Percentiles rank a stretch among this genome's conserved stretches.
Conservation (phyloP, 2,329 filamentous ascomycete species). For the Phyllosticta citribraziliensis region DNA sequence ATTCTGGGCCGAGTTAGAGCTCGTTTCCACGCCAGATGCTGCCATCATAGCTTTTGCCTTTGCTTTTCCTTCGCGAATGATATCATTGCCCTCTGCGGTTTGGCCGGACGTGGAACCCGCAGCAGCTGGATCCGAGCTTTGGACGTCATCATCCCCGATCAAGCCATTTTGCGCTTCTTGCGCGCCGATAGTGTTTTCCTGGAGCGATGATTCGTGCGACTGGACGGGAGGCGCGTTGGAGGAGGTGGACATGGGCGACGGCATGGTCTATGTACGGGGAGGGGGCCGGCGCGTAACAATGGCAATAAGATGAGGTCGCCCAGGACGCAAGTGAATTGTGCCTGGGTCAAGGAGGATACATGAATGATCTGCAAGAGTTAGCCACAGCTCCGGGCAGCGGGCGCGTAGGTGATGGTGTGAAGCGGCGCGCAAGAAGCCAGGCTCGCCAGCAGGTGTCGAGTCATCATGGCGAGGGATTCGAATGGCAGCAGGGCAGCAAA, state of each 20-base stretch:
- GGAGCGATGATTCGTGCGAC: slow-evolving; percentile 17
- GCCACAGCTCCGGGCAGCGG: slow-evolving; percentile 19
- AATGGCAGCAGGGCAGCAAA: not conserved
- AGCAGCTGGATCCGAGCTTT: slow-evolving; percentile 21
- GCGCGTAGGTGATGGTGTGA: slow-evolving; percentile 11
- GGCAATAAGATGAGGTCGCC: slow-evolving; percentile 20
- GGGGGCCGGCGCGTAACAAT: slow-evolving; percentile 15
- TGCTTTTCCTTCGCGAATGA: slow-evolving; percentile 50
- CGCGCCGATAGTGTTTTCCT: slow-evolving; percentile 19
- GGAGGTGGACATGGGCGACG: slow-evolving; percentile 22
- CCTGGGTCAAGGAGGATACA: slow-evolving; percentile 18
- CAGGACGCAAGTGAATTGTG: slow-evolving; percentile 14
- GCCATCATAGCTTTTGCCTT: slow-evolving; percentile 50
- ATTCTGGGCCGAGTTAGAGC: slow-evolving; percentile 21
- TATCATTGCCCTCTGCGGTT: slow-evolving; percentile 29
- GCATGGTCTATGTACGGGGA: slow-evolving; percentile 19
- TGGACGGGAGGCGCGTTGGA: slow-evolving; percentile 15
- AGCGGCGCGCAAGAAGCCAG: not conserved
- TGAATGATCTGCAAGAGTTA: slow-evolving; percentile 18
- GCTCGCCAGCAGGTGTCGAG: not conserved
- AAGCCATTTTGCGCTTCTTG: slow-evolving; percentile 21
- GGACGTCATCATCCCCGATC: slow-evolving; percentile 24
- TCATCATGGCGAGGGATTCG: not conserved
- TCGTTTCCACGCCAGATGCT: slow-evolving; percentile 37
- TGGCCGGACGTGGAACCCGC: slow-evolving; percentile 18